Base-by-base conservation (phyloP, 2,329 filamentous ascomycete genomes). In the Monosporascus sp. region DNA sequence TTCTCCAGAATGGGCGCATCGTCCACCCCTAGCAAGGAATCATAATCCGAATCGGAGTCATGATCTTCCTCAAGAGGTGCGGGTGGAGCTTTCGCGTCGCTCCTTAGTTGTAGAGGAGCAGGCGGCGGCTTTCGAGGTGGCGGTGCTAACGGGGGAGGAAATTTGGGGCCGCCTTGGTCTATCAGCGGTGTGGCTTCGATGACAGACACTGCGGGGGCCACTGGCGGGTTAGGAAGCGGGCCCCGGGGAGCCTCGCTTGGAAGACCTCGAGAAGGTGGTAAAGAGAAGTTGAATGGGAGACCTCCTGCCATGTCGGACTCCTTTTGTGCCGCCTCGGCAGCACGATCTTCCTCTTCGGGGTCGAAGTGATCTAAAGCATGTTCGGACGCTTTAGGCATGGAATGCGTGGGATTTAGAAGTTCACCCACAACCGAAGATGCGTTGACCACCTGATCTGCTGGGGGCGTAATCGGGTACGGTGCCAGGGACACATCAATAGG, bases 61-160 rank as follows among this genome's bases (percentile, higher is more conserved):
- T 64, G 63, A 3, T 81, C 79, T 14, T 86, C 84, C n/a, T 86
- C 82, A 3, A 67, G 61, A 2, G 67, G 60, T 4, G 66, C 53
- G 0, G 61, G 58, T 2, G 65, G 59, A 26, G 59, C 55, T 9
- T 67, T 64, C n/a, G 66, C 65, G 19, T 69, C 62, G 47, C 75
- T 74, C 44, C 78, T 79, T 24, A 97, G 77, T 65, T 92, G 86
- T 51, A 97, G 71, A 2, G 93, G 92, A 14, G 91, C 89, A 47
- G 93, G 93, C 3, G 92, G 91, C 6, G 87, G 83, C 69, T 96
- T 97, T 55, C 92, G 82, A 49, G 82, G 81, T 16, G 87, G 85
- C 1, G 84, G 79, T 2, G 80, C 78, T 9, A 79, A 75, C 5
- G 74, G 72, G 8, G 76, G 72, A 17, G 80, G 76, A 54, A 84